Evolutionary conservation across 169 alveolate species (phyloP), one percentile per base, ranked within the genome.

Genomic region (Eimeria falciformis): DNA sequence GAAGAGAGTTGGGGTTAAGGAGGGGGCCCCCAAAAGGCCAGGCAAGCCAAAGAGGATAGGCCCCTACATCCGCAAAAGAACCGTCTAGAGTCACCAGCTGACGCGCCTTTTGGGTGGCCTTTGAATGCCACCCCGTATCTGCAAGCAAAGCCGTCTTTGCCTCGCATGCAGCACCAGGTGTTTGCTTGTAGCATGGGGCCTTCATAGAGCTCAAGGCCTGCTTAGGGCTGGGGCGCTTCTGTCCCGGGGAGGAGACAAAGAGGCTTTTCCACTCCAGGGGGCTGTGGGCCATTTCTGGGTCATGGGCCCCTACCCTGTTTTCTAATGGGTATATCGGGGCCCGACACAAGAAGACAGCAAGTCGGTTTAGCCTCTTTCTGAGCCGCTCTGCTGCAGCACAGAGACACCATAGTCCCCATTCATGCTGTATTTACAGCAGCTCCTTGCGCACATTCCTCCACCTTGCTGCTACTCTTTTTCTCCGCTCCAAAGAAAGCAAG

Each of bases 391-490:
- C 82, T 71, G 82, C 82, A 4, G 82, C 82, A 23, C 82, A 71
- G 82, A 71, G 55, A 37, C 82, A 71, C 82, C 82, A 71, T 50
- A 71, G 40, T 25, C 82, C 82, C 82, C 82, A 71, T 5, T 71
- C 56, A 50, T 71, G 82, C 82, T 71, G 82, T 37, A 71, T 33
- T 12, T 37, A 23, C 82, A 71, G 82, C 50, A 71, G 82, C 23
- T 21, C 5, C 7, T 2, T 5, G 3, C 50, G 5, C 21, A 71
- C 21, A 4, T 27, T 4, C 23, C 55, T 40, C 82, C 82, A 71
- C 18, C 82, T 4, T 3, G 82, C 25, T 5, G 82, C 50, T 2
- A 40, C 82, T 14, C 18, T 23, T 37, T 37, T 23, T 40, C n/a
- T 71, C 12, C 40, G 82, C 56, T 25, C 27, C 56, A 23, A 56